These are phyloP conservation scores for Irpex sp. DNA, from an alignment of 1,284 basidiomycete species.

Conservation along the genomic window DNA sequence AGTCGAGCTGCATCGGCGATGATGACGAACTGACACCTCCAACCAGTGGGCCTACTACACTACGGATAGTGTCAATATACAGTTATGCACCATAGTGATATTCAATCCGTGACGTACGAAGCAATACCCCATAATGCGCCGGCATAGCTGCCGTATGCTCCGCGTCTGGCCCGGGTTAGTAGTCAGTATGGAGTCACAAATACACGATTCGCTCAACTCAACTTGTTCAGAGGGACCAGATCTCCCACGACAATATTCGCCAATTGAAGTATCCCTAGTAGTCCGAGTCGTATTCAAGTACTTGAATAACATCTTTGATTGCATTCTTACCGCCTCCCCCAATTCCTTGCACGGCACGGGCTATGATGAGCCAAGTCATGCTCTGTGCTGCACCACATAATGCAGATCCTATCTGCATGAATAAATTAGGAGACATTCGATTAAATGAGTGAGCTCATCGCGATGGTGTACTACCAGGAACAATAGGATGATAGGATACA, in stretches of 20 bases:
- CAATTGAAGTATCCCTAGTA: conserved; percentile 26
- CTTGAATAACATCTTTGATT: neutral
- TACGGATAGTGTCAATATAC: conserved; percentile 6
- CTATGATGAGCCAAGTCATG: conserved; percentile 44
- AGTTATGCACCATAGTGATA: too few species aligned
- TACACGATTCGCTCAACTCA: neutral
- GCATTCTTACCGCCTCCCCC: conserved; percentile 38
- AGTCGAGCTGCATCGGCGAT: neutral
- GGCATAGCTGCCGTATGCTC: conserved; percentile 36
- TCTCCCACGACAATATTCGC: conserved; percentile 37
- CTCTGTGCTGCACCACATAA: conserved; percentile 48
- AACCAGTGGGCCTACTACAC: conserved; percentile 42
- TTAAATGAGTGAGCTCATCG: neutral
- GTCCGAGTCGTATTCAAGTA: neutral
- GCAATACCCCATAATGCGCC: conserved; percentile 46
- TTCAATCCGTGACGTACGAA: conserved; percentile 20
- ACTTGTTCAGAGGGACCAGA: conserved; percentile 21
- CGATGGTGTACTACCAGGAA: conserved; percentile 31
- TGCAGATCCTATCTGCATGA: conserved; percentile 37
- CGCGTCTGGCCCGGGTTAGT: conserved; percentile 25
- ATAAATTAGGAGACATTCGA: neutral
- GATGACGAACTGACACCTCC: conserved; percentile 26
- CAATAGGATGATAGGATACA: conserved; percentile 34
- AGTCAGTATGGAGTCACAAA: neutral
- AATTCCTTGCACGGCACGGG: conserved; percentile 49